phyloP scores from a whole-genome alignment of 2,329 filamentous ascomycete genomes.

The Xylaria hypoxylon region DNA sequence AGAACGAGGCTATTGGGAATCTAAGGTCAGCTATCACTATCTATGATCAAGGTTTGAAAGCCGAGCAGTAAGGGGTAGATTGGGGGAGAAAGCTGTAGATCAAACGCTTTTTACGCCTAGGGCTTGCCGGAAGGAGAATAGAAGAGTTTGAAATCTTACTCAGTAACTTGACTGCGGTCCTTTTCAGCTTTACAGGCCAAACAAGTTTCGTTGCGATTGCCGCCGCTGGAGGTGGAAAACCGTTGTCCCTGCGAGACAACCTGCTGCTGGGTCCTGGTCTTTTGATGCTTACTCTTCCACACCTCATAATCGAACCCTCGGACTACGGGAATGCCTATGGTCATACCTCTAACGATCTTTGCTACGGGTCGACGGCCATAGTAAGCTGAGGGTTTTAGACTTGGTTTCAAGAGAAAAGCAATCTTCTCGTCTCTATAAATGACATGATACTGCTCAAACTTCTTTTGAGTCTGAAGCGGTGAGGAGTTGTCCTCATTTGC shows the following conservation, averaged over 20 bases:
- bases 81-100: not conserved
- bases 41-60: not conserved
- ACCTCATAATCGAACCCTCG: slow-evolving; percentile 83
- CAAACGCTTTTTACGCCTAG: not conserved
- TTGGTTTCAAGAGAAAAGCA: slow-evolving; percentile 89
- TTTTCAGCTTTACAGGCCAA: slow-evolving; percentile 72
- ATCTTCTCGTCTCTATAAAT: slow-evolving; percentile 83
- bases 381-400: slow-evolving; percentile 84
- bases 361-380: slow-evolving; percentile 84
- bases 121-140: not conserved
- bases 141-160: slow-evolving; percentile 54
- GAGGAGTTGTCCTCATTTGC: slow-evolving; percentile 55
- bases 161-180: slow-evolving; percentile 77
- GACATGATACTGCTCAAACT: slow-evolving; percentile 81
- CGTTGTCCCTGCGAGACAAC: slow-evolving; percentile 43
- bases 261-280: slow-evolving; percentile 53
- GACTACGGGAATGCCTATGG: slow-evolving; percentile 87
- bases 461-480: slow-evolving; percentile 60
- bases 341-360: slow-evolving; percentile 84
- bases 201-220: slow-evolving; percentile 54
- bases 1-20: slow-evolving; percentile 69
- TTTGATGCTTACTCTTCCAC: slow-evolving; percentile 79
- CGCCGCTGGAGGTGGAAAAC: slow-evolving; percentile 43
- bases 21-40: slow-evolving; percentile 11
- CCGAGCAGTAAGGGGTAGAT: not conserved